These are phyloP conservation scores for Camellia japonica DNA, from an alignment of 148 eudicot genomes.

Conservation along the genomic window DNA sequence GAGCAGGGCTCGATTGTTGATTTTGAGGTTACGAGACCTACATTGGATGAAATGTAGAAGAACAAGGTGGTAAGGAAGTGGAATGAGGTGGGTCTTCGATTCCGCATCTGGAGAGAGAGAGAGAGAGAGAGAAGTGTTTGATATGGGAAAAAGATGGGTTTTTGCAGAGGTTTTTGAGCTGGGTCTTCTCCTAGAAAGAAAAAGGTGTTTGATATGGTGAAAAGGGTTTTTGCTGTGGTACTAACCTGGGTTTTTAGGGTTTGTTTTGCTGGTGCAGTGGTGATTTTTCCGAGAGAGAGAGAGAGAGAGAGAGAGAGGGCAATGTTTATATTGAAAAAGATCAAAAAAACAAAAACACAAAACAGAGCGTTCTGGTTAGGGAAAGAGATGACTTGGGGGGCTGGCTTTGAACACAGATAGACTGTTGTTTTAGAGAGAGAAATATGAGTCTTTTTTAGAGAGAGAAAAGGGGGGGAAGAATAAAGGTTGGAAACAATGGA, in stretches of 20 bases:
- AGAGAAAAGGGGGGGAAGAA: too few species aligned
- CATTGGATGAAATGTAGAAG: conserved; percentile 23
- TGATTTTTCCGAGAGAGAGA: too few species aligned
- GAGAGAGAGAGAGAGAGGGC: not conserved
- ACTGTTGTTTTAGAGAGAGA: too few species aligned
- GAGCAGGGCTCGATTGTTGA: conserved; percentile 89
- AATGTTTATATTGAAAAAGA: not conserved
- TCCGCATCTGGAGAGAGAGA: conserved; percentile 24
- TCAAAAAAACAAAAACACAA: not conserved
- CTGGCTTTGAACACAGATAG: too few species aligned
- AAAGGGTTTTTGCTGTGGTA: not conserved
- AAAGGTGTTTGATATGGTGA: not conserved
- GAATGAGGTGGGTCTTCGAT: conserved; percentile 30
- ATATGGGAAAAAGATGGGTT: too few species aligned
- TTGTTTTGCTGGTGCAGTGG: not conserved
- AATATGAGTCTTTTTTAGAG: too few species aligned
- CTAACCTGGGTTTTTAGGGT: not conserved
- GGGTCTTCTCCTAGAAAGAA: not conserved
- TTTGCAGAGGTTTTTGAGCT: not conserved
- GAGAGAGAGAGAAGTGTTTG: not conserved
- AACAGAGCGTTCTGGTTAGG: too few species aligned
- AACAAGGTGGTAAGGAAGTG: not conserved
- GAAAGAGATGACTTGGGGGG: too few species aligned
- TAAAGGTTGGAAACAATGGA: too few species aligned
- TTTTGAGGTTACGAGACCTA: conserved; percentile 36